Evolutionary conservation across 1,284 basidiomycete species (phyloP), one percentile per base, ranked within the genome.

Genomic region (Acaromyces ingoldii): DNA sequence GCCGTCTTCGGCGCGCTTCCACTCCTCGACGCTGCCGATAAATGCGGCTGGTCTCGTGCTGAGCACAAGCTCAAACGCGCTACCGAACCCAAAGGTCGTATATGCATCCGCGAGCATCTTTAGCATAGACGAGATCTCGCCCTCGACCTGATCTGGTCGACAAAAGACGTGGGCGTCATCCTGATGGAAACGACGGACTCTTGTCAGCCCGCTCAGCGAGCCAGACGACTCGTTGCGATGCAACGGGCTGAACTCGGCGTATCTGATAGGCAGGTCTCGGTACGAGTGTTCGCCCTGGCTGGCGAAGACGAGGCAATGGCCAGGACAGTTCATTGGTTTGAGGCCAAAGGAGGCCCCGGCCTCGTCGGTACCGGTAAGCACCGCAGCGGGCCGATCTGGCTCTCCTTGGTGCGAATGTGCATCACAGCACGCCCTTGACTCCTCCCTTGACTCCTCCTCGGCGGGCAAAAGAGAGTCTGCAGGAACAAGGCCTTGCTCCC

Each of bases 301-400:
- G 77, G 91, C 93, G 73, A 98, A 99, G 72, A 98, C 90, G 56
- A 98, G 78, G 76, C 90, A 93, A 77, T 98, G 95, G 7, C 93
- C 93, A 0, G 95, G 95, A 76, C 95, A 98, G 78, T 99, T 99
- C 95, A 99, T 99, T n/a, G 95, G 95, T 83, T 83, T 66, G 21
- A 67, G 53, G 17, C 51, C 64, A 54, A 75, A 76, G n/a, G n/a
- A n/a, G n/a, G n/a, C n/a, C 25, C 54, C 64, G 78, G 97, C 92
- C 79, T 98, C 96, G 9, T 46, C 11, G n/a, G n/a, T n/a, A n/a
- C n/a, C n/a, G n/a, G n/a, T n/a, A n/a, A n/a, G n/a, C n/a, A n/a
- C n/a, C n/a, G n/a, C n/a, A n/a, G n/a, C n/a, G n/a, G n/a, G n/a
- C n/a, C n/a, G n/a, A n/a, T n/a, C n/a, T n/a, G n/a, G n/a, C n/a